phyloP scores from a whole-genome alignment of 2,329 filamentous ascomycete species.

The Hypoxylon rubiginosum region DNA sequence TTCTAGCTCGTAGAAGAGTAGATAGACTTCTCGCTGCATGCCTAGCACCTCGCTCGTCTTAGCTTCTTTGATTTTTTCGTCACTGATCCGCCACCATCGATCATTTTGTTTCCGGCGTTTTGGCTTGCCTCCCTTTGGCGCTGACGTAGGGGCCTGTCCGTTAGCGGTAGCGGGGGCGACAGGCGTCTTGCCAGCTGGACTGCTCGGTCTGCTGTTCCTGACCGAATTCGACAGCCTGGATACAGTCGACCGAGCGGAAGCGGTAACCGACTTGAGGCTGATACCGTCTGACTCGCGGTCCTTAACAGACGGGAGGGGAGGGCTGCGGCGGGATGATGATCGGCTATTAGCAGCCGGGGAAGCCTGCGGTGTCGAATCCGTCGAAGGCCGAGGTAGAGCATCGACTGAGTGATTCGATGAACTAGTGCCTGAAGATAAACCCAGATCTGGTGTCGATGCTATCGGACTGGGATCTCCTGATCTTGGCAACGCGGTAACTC shows the following conservation, averaged over 20 bases:
- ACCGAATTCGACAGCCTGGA: slow-evolving; percentile 62
- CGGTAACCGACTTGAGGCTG: slow-evolving; percentile 69
- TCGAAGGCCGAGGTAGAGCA: slow-evolving; percentile 38
- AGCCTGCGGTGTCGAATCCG: slow-evolving; percentile 41
- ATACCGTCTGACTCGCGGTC: slow-evolving; percentile 63
- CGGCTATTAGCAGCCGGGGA: slow-evolving; percentile 35
- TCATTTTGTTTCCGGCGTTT: slow-evolving; percentile 74
- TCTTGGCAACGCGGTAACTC: slow-evolving; percentile 55
- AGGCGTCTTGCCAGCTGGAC: slow-evolving; percentile 44
- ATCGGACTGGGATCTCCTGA: slow-evolving; percentile 58
- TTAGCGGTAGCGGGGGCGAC: slow-evolving; percentile 43
- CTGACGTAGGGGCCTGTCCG: slow-evolving; percentile 37
- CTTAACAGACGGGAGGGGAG: slow-evolving; percentile 46
- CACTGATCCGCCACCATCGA: slow-evolving; percentile 97
- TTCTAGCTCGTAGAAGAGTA: slow-evolving; percentile 95
- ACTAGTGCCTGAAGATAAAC: slow-evolving; percentile 55
- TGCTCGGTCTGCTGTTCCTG: slow-evolving; percentile 50
- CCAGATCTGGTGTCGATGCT: slow-evolving; percentile 63
- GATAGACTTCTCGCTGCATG: slow-evolving; percentile 96
- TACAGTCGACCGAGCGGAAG: slow-evolving; percentile 68
- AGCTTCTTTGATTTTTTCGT: slow-evolving; percentile 95
- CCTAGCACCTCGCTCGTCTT: slow-evolving; percentile 91
- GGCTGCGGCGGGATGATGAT: slow-evolving; percentile 35
- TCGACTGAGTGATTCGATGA: slow-evolving; percentile 58
- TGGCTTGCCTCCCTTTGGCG: slow-evolving; percentile 42